These are phyloP conservation scores for Escallonia rubra DNA, from an alignment of 129 eudicot species.

Conservation along the genomic window DNA sequence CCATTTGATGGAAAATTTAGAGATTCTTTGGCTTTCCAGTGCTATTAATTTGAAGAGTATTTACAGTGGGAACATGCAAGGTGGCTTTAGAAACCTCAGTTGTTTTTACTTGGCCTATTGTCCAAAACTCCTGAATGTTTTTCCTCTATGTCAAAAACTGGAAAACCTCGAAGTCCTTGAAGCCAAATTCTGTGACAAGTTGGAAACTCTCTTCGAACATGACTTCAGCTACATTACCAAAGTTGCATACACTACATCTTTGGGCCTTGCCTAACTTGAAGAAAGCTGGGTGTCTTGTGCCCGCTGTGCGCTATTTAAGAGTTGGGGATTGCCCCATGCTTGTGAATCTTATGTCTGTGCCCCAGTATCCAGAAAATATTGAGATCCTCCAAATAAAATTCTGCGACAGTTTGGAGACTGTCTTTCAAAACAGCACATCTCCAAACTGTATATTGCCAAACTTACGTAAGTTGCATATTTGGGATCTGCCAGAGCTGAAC, in stretches of 20 bases:
- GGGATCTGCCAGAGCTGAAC: conserved; percentile 14
- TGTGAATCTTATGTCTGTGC: not conserved
- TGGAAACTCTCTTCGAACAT: conserved; percentile 15
- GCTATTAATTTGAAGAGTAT: conserved; percentile 13
- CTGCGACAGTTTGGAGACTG: conserved; percentile 6
- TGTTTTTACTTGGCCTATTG: conserved; percentile 34
- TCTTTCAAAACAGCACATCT: not conserved
- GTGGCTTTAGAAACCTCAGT: conserved; percentile 21
- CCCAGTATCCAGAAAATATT: not conserved
- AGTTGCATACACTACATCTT: conserved; percentile 26
- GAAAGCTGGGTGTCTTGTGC: conserved; percentile 10
- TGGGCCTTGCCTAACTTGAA: conserved; percentile 21
- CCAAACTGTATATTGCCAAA: not conserved
- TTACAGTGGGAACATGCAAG: conserved; percentile 11
- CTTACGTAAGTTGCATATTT: not conserved
- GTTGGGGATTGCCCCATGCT: conserved; percentile 19
- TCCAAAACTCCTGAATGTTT: conserved; percentile 24
- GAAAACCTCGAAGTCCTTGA: conserved; percentile 33
- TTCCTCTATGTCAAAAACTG: conserved; percentile 29
- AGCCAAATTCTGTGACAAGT: conserved; percentile 29
- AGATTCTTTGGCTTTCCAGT: conserved; percentile 21
- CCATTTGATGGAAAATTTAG: not conserved
- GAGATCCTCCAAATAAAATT: conserved; percentile 1
- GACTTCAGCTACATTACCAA: conserved; percentile 27
- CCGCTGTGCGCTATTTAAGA: conserved; percentile 13